Evolutionary conservation across 2,329 filamentous ascomycete genomes (phyloP), one percentile per base, ranked within the genome.

Genomic region (Monosporascus sp.): DNA sequence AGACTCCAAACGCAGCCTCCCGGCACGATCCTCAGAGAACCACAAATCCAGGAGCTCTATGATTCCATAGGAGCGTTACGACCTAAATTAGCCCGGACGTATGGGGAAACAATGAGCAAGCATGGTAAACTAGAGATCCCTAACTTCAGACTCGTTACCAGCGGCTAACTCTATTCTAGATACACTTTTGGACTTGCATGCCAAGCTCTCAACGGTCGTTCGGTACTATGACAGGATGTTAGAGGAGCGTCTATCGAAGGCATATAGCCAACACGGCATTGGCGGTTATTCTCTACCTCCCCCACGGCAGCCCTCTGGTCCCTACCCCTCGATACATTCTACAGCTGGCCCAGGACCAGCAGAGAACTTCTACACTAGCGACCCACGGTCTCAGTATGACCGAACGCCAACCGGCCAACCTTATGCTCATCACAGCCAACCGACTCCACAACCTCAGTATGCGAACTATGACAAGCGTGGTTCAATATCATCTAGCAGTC

Each of bases 81-180:
- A 48, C 94, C 94, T 1, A 99, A 99, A 70, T 78, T 99, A 51
- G 94, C 94, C 5, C 83, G 94, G 53, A 97, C 93, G 0, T 97
- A 97, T 67, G 94, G 94, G 51, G 94, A 99, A 74, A 97, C 94
- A 0, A 97, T 99, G 94, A 97, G 94, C 81, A 99, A 99, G 72
- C 94, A 97, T 70, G 92, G 90, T 90, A 75, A 68, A 83, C 9
- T 5, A 34, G 72, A 47, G 31, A 27, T 11, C n/a, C 3, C 22
- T 3, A 18, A 20, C 47, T 38, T 17, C 6, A 14, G 20, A 6
- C 11, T 11, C 31, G 5, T 9, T 24, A 38, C 54, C 9, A n/a
- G 24, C 51, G 31, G 47, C 72, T 80, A 64, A 79, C 58, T 14
- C 8, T 17, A 31, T 7, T 6, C 22, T 56, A 94, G 92, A 99